Conservation (phyloP, 2,329 filamentous ascomycete species). For the Ustulina deusta region DNA sequence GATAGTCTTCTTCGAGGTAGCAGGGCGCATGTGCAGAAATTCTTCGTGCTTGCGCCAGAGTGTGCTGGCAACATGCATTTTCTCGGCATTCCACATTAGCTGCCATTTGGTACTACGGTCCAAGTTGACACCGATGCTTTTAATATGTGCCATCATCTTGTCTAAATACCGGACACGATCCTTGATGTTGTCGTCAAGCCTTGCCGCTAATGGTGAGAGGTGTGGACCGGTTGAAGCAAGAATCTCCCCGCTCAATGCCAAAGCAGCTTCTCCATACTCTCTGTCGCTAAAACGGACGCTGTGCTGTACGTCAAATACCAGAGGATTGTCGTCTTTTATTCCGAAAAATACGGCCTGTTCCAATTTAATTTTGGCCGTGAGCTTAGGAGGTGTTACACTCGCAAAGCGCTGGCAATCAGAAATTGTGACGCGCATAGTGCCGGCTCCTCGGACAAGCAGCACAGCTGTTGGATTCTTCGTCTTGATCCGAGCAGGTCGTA, state of each 20-base stretch:
- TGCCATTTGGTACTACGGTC: constrained; percentile 79
- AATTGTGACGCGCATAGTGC: constrained; percentile 69
- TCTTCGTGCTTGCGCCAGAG: constrained; percentile 86
- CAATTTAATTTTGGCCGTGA: constrained; percentile 88
- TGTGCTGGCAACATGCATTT: constrained; percentile 80
- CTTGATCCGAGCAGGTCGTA: constrained; percentile 63
- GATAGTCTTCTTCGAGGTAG: constrained; percentile 74
- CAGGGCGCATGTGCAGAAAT: constrained; percentile 69
- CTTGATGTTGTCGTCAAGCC: constrained; percentile 83
- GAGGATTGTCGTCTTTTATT: constrained; percentile 81
- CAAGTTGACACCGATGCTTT: constrained; percentile 73
- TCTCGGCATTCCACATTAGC: constrained; percentile 90
- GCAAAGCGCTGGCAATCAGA: constrained; percentile 71
- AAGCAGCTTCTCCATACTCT: constrained; percentile 81
- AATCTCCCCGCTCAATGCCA: constrained; percentile 84
- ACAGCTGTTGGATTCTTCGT: constrained; percentile 72
- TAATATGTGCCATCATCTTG: constrained; percentile 79
- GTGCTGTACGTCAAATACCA: constrained; percentile 81
- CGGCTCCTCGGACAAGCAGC: constrained; percentile 72
- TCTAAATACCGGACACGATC: constrained; percentile 79
- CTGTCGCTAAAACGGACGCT: constrained; percentile 74
- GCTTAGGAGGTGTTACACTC: constrained; percentile 67
- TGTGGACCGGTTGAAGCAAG: constrained; percentile 80
- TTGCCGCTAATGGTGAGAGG: constrained; percentile 78
- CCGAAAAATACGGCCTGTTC: constrained; percentile 97